Percentiles rank a stretch among this genome's conserved stretches.
phyloP scores from a whole-genome alignment of 352 stramenopile species.

The Pythium scleroteichum region DNA sequence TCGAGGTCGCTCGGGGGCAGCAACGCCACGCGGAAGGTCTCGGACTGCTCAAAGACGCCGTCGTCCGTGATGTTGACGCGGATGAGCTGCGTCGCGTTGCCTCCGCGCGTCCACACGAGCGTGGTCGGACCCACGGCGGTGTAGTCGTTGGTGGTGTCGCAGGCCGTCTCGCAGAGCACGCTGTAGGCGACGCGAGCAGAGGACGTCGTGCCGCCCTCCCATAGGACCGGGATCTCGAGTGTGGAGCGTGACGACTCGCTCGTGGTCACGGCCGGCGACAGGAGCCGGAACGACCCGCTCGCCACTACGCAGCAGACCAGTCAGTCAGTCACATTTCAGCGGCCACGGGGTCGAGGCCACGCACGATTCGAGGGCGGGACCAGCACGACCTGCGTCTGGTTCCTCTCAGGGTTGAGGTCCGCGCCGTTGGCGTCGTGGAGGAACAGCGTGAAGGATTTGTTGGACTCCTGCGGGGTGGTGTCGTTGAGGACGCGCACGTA shows the following conservation, averaged over 20 bases:
- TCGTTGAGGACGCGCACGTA: constrained; percentile 72
- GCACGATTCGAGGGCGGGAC: constrained; percentile 55
- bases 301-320: constrained; percentile 33
- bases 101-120: constrained; percentile 47
- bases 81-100: constrained; percentile 44
- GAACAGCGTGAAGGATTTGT: constrained; percentile 55
- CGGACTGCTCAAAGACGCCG: constrained; percentile 46
- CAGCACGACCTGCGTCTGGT: constrained; percentile 46
- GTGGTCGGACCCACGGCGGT: constrained; percentile 35
- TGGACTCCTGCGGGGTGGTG: constrained; percentile 42
- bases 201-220: constrained; percentile 55
- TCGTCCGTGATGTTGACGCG: constrained; percentile 45
- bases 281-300: constrained; percentile 54
- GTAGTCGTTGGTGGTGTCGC: constrained; percentile 37
- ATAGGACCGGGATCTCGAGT: constrained; percentile 56
- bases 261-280: constrained; percentile 33
- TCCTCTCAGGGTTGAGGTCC: constrained; percentile 51
- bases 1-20: constrained; percentile 26
- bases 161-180: constrained; percentile 48
- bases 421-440: constrained; percentile 63
- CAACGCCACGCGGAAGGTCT: constrained; percentile 54
- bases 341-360: background rate
- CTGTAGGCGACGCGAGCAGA: constrained; percentile 45
- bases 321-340: background rate
- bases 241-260: constrained; percentile 30